phyloP scores from a whole-genome alignment of 768 basidiomycete species.

The Boletus pseudo-olivaceus region DNA sequence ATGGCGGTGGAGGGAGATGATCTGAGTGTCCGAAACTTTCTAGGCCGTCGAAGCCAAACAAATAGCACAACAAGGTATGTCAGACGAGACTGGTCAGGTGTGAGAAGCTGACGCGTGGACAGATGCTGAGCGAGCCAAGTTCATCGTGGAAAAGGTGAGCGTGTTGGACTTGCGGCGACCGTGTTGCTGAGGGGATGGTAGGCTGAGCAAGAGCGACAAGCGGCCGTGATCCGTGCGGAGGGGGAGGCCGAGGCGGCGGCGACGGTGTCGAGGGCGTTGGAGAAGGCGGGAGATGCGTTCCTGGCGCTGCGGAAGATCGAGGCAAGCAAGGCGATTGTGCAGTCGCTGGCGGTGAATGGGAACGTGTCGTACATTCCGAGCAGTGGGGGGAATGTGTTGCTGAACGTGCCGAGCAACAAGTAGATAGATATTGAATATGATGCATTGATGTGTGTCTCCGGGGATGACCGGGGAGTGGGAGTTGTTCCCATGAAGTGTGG shows the following conservation, averaged over 20 bases:
- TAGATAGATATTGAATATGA: not conserved
- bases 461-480: conserved; percentile 17
- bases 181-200: conserved; percentile 33
- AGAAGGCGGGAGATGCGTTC: conserved; percentile 94
- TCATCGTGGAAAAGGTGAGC: conserved; percentile 94
- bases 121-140: conserved; percentile 99
- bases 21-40: not conserved
- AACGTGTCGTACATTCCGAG: conserved; percentile 92
- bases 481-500: conserved; percentile 26
- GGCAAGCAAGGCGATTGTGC: conserved; percentile 95
- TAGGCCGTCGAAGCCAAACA: conserved; percentile 99
- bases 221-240: conserved; percentile 95
- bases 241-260: conserved; percentile 97
- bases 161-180: not conserved
- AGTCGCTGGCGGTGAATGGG: conserved; percentile 70
- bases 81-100: not conserved
- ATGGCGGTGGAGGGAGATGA: not conserved
- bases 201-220: conserved; percentile 99
- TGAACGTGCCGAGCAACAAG: conserved; percentile 68
- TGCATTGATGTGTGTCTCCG: conserved; percentile 2
- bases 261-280: conserved; percentile 87
- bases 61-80: conserved; percentile 93
- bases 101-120: conserved; percentile 15
- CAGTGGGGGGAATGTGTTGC: conserved; percentile 71
- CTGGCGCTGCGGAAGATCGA: conserved; percentile 95